Percentiles rank a stretch among this genome's conserved stretches.
These are phyloP conservation scores for Pichia sp. DNA, from an alignment of 1,139 yeast species.

Conservation along the genomic window DNA sequence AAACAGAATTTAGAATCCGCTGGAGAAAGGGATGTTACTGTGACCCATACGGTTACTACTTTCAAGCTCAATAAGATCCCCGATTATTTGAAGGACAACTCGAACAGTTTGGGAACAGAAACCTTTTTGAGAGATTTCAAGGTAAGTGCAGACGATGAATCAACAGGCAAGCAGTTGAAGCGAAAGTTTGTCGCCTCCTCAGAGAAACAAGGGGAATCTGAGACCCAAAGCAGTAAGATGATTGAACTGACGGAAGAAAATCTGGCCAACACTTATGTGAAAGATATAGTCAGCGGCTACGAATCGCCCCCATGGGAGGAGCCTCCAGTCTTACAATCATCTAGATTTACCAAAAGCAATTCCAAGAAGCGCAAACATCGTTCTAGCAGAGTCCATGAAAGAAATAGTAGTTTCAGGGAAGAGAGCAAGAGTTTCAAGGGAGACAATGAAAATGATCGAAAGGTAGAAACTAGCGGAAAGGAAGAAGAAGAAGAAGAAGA, in stretches of 20 bases:
- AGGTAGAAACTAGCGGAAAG: not conserved
- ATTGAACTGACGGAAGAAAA: not conserved
- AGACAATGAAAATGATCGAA: not conserved
- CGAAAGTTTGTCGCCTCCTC: not conserved
- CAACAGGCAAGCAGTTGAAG: slow-evolving; percentile 13
- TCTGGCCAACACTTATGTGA: slow-evolving; percentile 9
- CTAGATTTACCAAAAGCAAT: slow-evolving; percentile 16
- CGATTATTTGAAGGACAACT: slow-evolving; percentile 1
- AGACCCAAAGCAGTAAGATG: not conserved
- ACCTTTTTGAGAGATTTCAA: slow-evolving; percentile 12
- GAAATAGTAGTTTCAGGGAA: not conserved
- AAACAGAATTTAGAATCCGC: slow-evolving; percentile 15
- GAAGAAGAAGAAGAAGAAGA: not conserved
- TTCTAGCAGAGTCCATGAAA: not conserved
- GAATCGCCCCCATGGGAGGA: slow-evolving; percentile 30
- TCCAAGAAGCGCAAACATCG: not conserved
- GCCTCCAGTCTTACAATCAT: slow-evolving; percentile 32
- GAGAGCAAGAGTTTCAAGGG: not conserved
- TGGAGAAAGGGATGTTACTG: not conserved
- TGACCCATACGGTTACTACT: not conserved
- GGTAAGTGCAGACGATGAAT: slow-evolving; percentile 16
- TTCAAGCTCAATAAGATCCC: not conserved
- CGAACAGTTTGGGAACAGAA: not conserved
- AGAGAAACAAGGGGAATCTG: not conserved
- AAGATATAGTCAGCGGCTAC: slow-evolving; percentile 19